phyloP scores from a whole-genome alignment of 305 asterid genomes.

The Withania somnifera region DNA sequence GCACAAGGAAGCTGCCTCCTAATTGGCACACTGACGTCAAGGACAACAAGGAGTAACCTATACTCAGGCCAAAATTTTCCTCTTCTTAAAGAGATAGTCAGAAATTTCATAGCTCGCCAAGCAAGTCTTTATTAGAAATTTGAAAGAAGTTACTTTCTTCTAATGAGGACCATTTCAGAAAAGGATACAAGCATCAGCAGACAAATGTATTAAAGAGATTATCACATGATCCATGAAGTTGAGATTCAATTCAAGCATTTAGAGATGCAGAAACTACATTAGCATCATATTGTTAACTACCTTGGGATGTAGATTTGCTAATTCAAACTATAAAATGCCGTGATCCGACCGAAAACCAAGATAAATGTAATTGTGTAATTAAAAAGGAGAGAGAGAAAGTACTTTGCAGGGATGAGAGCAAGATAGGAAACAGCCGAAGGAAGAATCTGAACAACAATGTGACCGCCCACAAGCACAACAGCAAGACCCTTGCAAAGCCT shows the following conservation, averaged over 20 bases:
- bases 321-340: neutral
- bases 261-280: neutral
- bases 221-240: neutral
- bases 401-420: conserved; percentile 97
- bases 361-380: neutral
- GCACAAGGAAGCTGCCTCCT: neutral
- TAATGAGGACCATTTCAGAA: neutral
- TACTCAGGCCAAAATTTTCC: neutral
- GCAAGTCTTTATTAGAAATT: neutral
- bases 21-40: neutral
- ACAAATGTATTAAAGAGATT: neutral
- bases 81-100: neutral
- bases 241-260: neutral
- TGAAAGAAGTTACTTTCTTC: neutral
- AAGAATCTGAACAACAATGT: conserved; percentile 59
- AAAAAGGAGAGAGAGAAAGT: neutral
- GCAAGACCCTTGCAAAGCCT: conserved; percentile 82
- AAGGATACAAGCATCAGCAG: neutral
- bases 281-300: neutral
- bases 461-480: conserved; percentile 72
- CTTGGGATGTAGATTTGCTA: neutral
- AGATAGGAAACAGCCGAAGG: conserved; percentile 69
- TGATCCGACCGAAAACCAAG: neutral
- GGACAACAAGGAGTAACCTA: neutral
- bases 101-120: neutral